These are phyloP conservation scores for Arachnomyces sp. DNA, from an alignment of 2,329 filamentous ascomycete genomes.

Conservation along the genomic window DNA sequence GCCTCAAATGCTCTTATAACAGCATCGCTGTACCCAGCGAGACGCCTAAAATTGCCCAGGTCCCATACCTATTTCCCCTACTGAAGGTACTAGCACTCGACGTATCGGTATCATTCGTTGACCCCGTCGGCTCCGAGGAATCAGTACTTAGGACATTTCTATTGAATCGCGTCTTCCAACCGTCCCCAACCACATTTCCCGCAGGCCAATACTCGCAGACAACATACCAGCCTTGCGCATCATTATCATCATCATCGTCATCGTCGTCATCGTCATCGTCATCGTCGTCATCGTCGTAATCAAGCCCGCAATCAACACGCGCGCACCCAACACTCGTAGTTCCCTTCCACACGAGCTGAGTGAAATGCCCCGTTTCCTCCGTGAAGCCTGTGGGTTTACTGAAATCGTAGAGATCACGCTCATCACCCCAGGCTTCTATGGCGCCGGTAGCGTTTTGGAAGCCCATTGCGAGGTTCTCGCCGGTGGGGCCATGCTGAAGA, in stretches of 20 bases:
- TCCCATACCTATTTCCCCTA: constrained; percentile 5
- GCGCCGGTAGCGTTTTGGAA: constrained; percentile 53
- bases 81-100: constrained; percentile 1
- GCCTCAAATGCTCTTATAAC: neutral
- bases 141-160: constrained; percentile 9
- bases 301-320: constrained; percentile 34
- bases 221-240: constrained; percentile 53
- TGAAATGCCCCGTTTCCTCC: constrained; percentile 61
- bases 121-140: constrained; percentile 28
- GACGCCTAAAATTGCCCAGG: too few relatives aligned
- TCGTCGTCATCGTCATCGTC: constrained; percentile 11
- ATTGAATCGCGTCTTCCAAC: constrained; percentile 11
- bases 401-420: constrained; percentile 55
- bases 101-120: constrained; percentile 12
- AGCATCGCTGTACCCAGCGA: neutral
- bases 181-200: constrained; percentile 50
- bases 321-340: constrained; percentile 56
- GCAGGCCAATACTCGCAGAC: constrained; percentile 64
- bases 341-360: constrained; percentile 63
- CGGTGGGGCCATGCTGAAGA: constrained; percentile 52
- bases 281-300: constrained; percentile 27
- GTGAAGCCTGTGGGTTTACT: constrained; percentile 46
- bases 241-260: constrained; percentile 25
- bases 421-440: constrained; percentile 60
- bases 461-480: constrained; percentile 67